A percentile compares a stretch with the other conserved stretches of the same genome.
Evolutionary conservation across 495 filamentous ascomycete genomes (phyloP).

Genomic region (Penicillium mononematosum): DNA sequence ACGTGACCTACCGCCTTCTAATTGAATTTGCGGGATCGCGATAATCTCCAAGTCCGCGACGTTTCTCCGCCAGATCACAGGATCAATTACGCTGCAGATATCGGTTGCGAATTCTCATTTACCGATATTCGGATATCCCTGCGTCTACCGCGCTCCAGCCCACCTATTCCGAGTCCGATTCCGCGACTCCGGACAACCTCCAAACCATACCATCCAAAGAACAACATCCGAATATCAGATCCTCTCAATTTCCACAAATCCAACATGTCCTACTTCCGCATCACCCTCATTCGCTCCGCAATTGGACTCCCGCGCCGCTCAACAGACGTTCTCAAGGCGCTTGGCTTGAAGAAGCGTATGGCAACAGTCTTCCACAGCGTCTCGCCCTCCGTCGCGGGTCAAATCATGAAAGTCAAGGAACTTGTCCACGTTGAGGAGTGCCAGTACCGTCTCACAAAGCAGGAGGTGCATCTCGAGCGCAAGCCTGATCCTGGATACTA

Average conservation of each 20-base stretch:
- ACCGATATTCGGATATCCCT: background rate
- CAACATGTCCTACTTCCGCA: slow-evolving; percentile 88
- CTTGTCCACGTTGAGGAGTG: slow-evolving; percentile 86
- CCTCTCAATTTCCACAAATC: slow-evolving; percentile 1
- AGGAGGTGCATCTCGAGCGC: slow-evolving; percentile 70
- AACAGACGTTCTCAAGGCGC: slow-evolving; percentile 78
- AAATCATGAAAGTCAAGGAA: slow-evolving; percentile 98
- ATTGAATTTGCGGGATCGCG: slow-evolving; percentile 20
- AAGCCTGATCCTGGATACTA: slow-evolving; percentile 83
- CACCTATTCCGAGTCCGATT: background rate
- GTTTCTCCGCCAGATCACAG: background rate
- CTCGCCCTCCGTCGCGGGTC: slow-evolving; percentile 77
- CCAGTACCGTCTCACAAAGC: slow-evolving; percentile 62
- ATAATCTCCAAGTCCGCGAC: slow-evolving; percentile 1
- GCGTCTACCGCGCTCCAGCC: background rate
- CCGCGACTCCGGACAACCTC: background rate
- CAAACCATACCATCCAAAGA: slow-evolving; percentile 1
- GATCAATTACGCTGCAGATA: slow-evolving; percentile 2
- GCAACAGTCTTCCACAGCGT: slow-evolving; percentile 91
- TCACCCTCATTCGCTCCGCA: slow-evolving; percentile 87
- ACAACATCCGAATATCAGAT: slow-evolving; percentile 10
- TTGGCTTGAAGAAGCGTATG: slow-evolving; percentile 86
- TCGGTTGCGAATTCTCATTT: background rate
- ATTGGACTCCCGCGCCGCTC: slow-evolving; percentile 88
- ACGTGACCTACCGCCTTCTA: slow-evolving; percentile 31